These are phyloP conservation scores for Hansfordia pulvinata DNA, from an alignment of 2,329 filamentous ascomycete species.

Conservation along the genomic window DNA sequence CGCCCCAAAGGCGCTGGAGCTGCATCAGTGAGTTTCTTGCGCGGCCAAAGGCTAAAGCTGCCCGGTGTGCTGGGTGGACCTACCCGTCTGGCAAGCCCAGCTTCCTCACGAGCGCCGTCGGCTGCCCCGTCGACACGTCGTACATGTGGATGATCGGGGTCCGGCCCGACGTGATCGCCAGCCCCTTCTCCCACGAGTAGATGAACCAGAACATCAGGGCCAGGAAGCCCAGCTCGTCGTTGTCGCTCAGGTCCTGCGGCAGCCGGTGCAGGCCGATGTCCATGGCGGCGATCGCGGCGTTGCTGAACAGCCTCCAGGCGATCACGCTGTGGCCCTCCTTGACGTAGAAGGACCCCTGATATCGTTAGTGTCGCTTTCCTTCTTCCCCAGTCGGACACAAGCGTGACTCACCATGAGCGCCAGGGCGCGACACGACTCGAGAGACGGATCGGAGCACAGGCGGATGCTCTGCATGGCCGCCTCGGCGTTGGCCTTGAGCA, in stretches of 20 bases:
- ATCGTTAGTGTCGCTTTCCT: too few species aligned
- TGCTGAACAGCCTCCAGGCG: constrained; percentile 14
- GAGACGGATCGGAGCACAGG: constrained; percentile 13
- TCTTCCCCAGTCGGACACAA: constrained; percentile 8
- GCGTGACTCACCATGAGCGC: constrained; percentile 11
- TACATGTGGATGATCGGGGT: constrained; percentile 14
- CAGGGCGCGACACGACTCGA: constrained; percentile 12
- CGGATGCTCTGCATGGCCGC: constrained; percentile 12
- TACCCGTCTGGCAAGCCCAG: constrained; percentile 2
- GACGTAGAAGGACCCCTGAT: constrained; percentile 14
- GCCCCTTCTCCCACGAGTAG: constrained; percentile 14
- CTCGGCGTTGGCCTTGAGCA: constrained; percentile 10
- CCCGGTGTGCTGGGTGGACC: too few species aligned
- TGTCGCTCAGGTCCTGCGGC: constrained; percentile 2
- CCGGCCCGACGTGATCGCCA: constrained; percentile 14
- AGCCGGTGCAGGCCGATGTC: constrained; percentile 15
- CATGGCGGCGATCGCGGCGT: constrained; percentile 11
- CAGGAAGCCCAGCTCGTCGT: too few species aligned
- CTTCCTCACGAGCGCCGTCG: not conserved
- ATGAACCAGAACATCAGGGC: constrained; percentile 14
- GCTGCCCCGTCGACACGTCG: constrained; percentile 11
- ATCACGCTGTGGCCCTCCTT: constrained; percentile 13
- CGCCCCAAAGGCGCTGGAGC: constrained; percentile 9
- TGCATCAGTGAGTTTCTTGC: not conserved
- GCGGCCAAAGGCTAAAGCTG: too few species aligned